phyloP scores from a whole-genome alignment of 805 yeast genomes.

The Candida pseudoglaebosa region DNA sequence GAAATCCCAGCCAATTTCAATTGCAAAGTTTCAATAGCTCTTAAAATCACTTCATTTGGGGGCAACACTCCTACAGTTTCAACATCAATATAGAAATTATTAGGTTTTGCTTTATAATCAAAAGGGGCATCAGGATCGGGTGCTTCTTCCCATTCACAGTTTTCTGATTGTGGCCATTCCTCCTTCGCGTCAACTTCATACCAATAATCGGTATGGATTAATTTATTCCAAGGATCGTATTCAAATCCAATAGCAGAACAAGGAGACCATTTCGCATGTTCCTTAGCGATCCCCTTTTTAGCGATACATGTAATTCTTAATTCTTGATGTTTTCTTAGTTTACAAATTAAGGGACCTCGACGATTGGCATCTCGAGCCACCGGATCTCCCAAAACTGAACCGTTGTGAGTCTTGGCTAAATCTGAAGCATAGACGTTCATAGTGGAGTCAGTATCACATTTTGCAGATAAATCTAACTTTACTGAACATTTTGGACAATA shows the following conservation, averaged over 20 bases:
- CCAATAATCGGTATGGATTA: conserved; percentile 96
- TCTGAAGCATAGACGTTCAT: conserved; percentile 90
- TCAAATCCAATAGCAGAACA: conserved; percentile 94
- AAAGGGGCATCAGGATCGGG: conserved; percentile 84
- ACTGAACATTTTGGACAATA: conserved; percentile 96
- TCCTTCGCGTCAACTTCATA: conserved; percentile 80
- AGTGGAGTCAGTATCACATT: conserved; percentile 81
- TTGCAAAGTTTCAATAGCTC: conserved; percentile 82
- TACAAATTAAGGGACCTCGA: conserved; percentile 87
- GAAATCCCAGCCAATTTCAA: conserved; percentile 86
- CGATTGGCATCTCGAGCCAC: conserved; percentile 72
- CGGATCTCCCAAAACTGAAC: conserved; percentile 68
- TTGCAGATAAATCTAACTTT: conserved; percentile 78
- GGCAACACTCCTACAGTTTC: conserved; percentile 89
- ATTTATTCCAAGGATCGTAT: conserved; percentile 98
- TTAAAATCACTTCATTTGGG: conserved; percentile 83
- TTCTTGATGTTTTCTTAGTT: conserved; percentile 89
- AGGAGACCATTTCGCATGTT: conserved; percentile 98
- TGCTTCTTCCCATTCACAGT: conserved; percentile 94
- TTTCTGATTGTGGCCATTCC: conserved; percentile 91
- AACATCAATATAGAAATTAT: conserved; percentile 78
- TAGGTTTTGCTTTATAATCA: conserved; percentile 80
- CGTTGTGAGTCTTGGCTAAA: conserved; percentile 44
- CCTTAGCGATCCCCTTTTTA: conserved; percentile 94
- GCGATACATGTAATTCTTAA: conserved; percentile 88